These are phyloP conservation scores for Barnettozyma wickerhamii DNA, from an alignment of 805 yeast species.

Conservation along the genomic window DNA sequence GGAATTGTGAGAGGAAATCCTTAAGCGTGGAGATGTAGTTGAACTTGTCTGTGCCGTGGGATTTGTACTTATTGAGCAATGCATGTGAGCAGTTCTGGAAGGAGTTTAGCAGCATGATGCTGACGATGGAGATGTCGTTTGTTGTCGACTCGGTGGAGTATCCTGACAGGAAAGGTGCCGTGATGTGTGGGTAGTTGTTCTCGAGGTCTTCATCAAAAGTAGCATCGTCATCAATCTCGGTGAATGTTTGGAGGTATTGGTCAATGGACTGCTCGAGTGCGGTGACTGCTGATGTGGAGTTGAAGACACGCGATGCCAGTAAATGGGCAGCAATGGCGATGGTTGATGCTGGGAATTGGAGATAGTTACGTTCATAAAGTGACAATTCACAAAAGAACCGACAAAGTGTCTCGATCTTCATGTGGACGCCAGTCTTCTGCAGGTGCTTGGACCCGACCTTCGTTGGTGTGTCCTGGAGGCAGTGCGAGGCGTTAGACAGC, in stretches of 20 bases:
- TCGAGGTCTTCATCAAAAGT: constrained; percentile 24
- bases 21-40: constrained; percentile 4
- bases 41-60: constrained; percentile 3
- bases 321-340: constrained; percentile 47
- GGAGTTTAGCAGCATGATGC: constrained; percentile 15
- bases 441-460: constrained; percentile 15
- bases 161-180: constrained; percentile 24
- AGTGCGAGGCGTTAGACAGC: constrained; percentile 9
- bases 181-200: constrained; percentile 21
- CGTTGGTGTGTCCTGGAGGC: constrained; percentile 18
- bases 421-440: constrained; percentile 9
- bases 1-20: constrained; percentile 4
- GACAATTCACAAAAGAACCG: constrained; percentile 53
- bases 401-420: constrained; percentile 27
- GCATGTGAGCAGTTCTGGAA: constrained; percentile 21
- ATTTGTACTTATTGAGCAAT: constrained; percentile 20
- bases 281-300: constrained; percentile 22
- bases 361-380: constrained; percentile 44
- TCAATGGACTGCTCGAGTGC: constrained; percentile 18
- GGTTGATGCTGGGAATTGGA: constrained; percentile 41
- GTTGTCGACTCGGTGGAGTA: constrained; percentile 14
- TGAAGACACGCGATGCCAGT: constrained; percentile 47
- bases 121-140: constrained; percentile 14
- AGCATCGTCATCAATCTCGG: constrained; percentile 21
- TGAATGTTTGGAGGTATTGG: constrained; percentile 6